phyloP scores from a whole-genome alignment of 2,329 filamentous ascomycete species.

The Colletotrichum horii region DNA sequence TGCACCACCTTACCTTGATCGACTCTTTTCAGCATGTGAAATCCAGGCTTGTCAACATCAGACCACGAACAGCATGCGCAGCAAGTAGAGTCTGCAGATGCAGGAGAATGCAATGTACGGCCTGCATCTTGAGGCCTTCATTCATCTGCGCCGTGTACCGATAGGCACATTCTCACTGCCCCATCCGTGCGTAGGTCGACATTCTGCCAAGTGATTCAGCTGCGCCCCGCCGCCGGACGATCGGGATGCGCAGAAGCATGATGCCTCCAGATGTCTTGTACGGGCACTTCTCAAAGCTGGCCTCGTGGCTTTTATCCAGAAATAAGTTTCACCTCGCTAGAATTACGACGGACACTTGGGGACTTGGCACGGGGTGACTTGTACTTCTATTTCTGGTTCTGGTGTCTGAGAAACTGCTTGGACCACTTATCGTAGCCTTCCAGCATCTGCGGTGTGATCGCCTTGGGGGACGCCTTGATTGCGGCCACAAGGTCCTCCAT shows the following conservation, averaged over 20 bases:
- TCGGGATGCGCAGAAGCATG: neutral
- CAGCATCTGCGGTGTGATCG: constrained; percentile 66
- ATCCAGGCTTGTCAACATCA: neutral
- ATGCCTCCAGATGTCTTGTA: neutral
- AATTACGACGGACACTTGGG: neutral
- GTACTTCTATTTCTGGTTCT: constrained; percentile 14
- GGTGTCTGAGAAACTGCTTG: constrained; percentile 26
- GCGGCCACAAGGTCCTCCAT: constrained; percentile 51
- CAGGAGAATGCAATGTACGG: neutral
- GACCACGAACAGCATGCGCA: neutral
- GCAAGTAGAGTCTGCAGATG: neutral
- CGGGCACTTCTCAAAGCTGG: neutral
- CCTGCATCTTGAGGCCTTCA: neutral
- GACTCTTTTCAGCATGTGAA: constrained; percentile 8
- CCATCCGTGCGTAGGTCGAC: neutral
- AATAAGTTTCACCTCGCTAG: neutral
- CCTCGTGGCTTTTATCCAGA: neutral
- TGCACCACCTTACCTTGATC: neutral
- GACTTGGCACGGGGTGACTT: neutral
- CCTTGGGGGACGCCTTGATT: constrained; percentile 53
- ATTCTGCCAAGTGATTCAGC: neutral
- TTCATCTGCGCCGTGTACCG: neutral
- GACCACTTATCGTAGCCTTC: constrained; percentile 64
- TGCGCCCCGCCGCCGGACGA: neutral
- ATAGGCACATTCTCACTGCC: neutral